Evolutionary conservation across 441 rosid genomes (phyloP).

Genomic region (Aquilaria agallochum): DNA sequence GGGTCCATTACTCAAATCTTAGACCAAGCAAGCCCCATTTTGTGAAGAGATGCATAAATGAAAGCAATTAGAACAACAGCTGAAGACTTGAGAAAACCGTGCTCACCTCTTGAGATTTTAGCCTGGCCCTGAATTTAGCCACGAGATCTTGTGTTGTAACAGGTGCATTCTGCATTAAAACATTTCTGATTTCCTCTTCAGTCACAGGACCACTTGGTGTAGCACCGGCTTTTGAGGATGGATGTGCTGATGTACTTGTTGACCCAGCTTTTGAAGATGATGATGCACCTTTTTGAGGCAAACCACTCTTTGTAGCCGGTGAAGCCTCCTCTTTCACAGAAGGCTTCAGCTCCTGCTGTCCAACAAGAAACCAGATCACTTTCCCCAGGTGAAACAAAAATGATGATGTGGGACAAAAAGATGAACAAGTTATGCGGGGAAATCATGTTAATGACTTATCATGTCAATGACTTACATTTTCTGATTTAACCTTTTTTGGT

Average conservation of each 20-base stretch:
- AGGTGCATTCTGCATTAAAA: constrained; percentile 68
- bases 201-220: constrained; percentile 64
- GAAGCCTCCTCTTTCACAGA: constrained; percentile 51
- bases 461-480: constrained; percentile 42
- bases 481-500: constrained; percentile 84
- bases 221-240: constrained; percentile 41
- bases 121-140: constrained; percentile 74
- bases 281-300: constrained; percentile 35
- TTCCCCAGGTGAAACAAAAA: no score
- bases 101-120: constrained; percentile 67
- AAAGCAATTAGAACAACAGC: background rate
- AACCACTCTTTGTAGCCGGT: constrained; percentile 32
- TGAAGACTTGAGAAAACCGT: background rate
- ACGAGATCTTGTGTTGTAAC: constrained; percentile 91
- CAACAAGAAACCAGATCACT: constrained; percentile 11
- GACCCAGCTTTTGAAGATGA: constrained; percentile 42
- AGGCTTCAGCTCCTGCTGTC: constrained; percentile 61
- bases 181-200: constrained; percentile 86
- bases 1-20: background rate
- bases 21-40: background rate
- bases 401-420: no score
- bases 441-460: no score
- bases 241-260: constrained; percentile 35
- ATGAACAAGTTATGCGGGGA: no score
- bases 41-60: constrained; percentile 1